Percentiles rank a stretch among this genome's conserved stretches.
Conservation (phyloP, 257 asterid genomes). For the Salvia splendens region DNA sequence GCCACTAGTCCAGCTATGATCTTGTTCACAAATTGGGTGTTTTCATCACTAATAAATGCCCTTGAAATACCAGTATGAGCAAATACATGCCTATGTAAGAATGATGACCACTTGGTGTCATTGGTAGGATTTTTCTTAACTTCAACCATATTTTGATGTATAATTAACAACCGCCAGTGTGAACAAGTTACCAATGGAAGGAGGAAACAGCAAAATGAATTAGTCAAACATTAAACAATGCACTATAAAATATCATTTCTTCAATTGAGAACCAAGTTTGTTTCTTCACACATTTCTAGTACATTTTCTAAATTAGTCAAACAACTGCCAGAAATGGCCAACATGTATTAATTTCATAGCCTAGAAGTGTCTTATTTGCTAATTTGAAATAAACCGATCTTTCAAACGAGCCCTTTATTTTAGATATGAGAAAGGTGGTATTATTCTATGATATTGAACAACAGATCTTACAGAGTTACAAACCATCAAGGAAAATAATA, state of each 20-base stretch:
- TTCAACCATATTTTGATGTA: neutral
- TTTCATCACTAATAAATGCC: neutral
- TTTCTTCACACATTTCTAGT: neutral
- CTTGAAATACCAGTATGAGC: neutral
- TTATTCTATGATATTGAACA: no score
- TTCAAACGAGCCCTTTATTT: no score
- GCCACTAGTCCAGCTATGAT: neutral
- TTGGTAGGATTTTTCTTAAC: neutral
- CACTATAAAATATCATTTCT: no score
- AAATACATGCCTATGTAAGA: neutral
- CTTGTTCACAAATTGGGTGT: neutral
- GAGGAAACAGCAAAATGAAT: neutral
- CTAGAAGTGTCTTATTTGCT: no score
- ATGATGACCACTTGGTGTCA: neutral
- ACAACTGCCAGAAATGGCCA: neutral
- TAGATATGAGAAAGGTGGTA: no score
- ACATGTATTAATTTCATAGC: no score
- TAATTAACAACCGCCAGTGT: constrained; percentile 7
- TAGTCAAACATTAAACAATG: neutral
- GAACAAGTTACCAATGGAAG: neutral
- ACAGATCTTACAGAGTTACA: no score
- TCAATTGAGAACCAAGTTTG: neutral
- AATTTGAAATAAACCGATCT: no score
- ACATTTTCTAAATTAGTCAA: neutral
- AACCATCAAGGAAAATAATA: no score